Evolutionary conservation across 2,329 filamentous ascomycete species (phyloP), one percentile per base, ranked within the genome.

Genomic region (Aspergillus chevalieri): DNA sequence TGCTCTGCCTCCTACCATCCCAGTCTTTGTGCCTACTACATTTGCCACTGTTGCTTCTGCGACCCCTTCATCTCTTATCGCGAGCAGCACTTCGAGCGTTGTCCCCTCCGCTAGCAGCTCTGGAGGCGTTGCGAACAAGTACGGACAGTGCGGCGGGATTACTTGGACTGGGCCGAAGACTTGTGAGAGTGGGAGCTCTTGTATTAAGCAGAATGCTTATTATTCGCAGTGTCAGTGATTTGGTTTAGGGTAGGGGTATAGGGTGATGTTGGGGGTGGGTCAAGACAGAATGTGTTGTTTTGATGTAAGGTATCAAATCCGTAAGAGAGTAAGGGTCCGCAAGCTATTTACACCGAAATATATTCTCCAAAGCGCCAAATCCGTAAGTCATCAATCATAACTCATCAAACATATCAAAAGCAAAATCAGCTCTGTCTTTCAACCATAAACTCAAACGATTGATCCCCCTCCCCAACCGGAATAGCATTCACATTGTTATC

Each of bases 401-500:
- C 17, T 17, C 17, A 17, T 17, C 17, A 17, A 17, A 17, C 17
- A 17, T 17, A 17, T 17, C 17, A 17, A 17, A 17, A 17, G 17
- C 17, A 17, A 17, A 6, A 22, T 22, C 21, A 22, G 21, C 21
- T 6, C 44, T 46, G 12, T 43, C 42, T 48, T 15, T 41, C 14
- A 24, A 53, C 46, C 6, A 48, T 38, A 38, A 50, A 53, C 22
- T 56, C 53, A 39, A 53, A 53, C n/a, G 53, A 50, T 19, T 41
- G 44, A 47, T 56, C 51, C 42, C 53, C 53, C 36, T 52, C 21
- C 5, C 49, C 49, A 28, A 46, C 12, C 34, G 53, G 33, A 38
- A 56, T 56, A 6, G 44, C 28, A 46, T 46, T 46, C 19, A 28
- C 78, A 41, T 76, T 60, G 14, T 72, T 63, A 57, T 81, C 78